phyloP scores from a whole-genome alignment of 495 filamentous ascomycete genomes.

The Cryomyces antarcticus region DNA sequence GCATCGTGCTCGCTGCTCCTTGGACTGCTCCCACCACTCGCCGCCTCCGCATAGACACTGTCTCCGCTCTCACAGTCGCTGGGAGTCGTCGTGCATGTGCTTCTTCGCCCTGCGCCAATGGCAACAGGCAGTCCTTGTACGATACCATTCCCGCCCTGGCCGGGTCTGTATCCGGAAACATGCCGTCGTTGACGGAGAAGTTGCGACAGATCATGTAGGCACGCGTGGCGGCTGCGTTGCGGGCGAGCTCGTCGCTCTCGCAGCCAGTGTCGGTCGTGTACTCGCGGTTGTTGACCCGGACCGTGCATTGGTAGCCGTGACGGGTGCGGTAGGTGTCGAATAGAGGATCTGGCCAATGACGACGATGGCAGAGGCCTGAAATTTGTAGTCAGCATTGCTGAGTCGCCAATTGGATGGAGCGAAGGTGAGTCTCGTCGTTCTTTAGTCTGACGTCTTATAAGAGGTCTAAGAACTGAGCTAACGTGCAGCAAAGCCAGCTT shows the following conservation, averaged over 20 bases:
- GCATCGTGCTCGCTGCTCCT: conserved; percentile 25
- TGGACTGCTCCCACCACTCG: conserved; percentile 37
- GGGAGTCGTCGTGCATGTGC: conserved; percentile 11
- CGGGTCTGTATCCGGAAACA: conserved; percentile 47
- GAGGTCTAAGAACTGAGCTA: too few species aligned
- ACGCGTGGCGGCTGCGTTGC: conserved; percentile 88
- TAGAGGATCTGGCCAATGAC: conserved; percentile 81
- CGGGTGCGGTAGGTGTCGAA: conserved; percentile 62
- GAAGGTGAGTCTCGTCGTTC: too few species aligned
- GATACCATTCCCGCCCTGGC: conserved; percentile 53
- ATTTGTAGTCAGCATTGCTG: background rate
- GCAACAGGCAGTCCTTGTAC: conserved; percentile 72
- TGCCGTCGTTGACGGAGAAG: conserved; percentile 95
- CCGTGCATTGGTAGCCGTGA: conserved; percentile 70
- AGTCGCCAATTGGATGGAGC: too few species aligned
- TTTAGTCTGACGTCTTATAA: too few species aligned
- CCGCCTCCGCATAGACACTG: conserved; percentile 13
- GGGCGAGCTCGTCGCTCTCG: conserved; percentile 60
- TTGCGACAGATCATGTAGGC: conserved; percentile 97
- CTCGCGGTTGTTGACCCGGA: conserved; percentile 88
- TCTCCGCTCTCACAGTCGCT: conserved; percentile 27
- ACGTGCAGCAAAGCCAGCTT: too few species aligned
- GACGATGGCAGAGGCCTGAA: conserved; percentile 82
- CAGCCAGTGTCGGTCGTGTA: conserved; percentile 83
- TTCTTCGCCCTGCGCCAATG: conserved; percentile 39